Base-by-base conservation (phyloP, 1,139 yeast species). In the Oligophagozyma castellii region DNA sequence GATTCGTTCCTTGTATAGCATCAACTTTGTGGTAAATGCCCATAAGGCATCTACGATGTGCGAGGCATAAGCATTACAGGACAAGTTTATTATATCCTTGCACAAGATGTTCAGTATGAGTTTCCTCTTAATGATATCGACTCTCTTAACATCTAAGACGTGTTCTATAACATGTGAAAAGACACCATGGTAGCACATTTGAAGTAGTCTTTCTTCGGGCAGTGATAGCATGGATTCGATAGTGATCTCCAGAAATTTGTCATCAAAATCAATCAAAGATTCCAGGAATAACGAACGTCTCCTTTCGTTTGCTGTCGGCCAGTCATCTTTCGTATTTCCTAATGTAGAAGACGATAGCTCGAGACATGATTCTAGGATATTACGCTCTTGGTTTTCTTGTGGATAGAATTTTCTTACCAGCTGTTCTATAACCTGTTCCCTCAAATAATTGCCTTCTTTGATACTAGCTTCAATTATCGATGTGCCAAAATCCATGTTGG, bases 221-320 rank as follows among this genome's bases (percentile, higher is more conserved):
- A 79, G 55, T 1, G 67, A 66, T 29, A 79, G 53, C 36, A 79
- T 54, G 34, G 76, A 72, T 30, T 70, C 70, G 53, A 81, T 64
- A 2, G 73, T 63, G 31, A 72, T 63, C 12, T 66, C 56, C 13
- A 75, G 59, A 39, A 80, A 73, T 27, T 62, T 58, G 27, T 61
- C 62, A 42, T 80, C 89, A 44, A 70, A 78, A 22, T 66, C 70
- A 55, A 77, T 69, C 34, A 83, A 58, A 38, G 74, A 70, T 46
- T 81, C 89, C 35, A 79, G 57, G 43, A 83, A 75, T 19, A 80
- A 48, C 0, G 93, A 64, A 38, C 92, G 63, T 58, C 89, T 73
- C 62, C 93, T 71, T 51, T 81, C 93, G 43, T 78, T 89, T 0
- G 89, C 79, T 1, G 93, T 79, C 27, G 93, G 93, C 93, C 93